Evolutionary conservation across 768 basidiomycete genomes (phyloP).

Genomic region (Boletus reticuloceps): DNA sequence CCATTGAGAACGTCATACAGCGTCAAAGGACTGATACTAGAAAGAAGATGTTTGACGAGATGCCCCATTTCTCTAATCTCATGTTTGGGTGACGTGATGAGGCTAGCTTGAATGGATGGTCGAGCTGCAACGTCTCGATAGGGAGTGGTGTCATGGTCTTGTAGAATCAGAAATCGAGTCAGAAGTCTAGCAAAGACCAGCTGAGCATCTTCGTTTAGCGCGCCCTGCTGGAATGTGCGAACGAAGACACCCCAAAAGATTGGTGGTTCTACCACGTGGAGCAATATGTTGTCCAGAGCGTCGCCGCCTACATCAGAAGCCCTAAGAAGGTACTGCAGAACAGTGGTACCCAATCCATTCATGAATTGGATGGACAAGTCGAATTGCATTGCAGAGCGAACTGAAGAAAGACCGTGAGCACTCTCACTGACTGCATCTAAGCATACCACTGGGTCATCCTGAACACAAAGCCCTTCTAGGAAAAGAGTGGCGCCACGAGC

Average conservation of each 20-base stretch:
- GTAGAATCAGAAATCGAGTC: constrained; percentile 42
- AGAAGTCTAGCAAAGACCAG: constrained; percentile 47
- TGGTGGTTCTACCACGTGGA: constrained; percentile 46
- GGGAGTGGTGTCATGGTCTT: constrained; percentile 28
- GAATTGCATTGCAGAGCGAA: constrained; percentile 40
- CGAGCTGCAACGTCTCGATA: constrained; percentile 40
- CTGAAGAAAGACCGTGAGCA: constrained; percentile 34
- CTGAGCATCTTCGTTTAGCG: constrained; percentile 35
- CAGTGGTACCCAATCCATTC: constrained; percentile 37
- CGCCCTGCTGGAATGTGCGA: constrained; percentile 30
- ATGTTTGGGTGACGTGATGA: constrained; percentile 21
- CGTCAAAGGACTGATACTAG: constrained; percentile 17
- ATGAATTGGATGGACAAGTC: constrained; percentile 39
- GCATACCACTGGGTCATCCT: constrained; percentile 38
- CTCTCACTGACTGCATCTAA: constrained; percentile 37
- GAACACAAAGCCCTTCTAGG: constrained; percentile 45
- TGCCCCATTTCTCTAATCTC: constrained; percentile 34
- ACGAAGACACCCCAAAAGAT: constrained; percentile 46
- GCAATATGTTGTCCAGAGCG: constrained; percentile 39
- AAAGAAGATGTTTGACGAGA: constrained; percentile 40
- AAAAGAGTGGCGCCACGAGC: constrained; percentile 31
- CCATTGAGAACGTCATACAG: constrained; percentile 16
- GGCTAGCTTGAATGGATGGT: constrained; percentile 21
- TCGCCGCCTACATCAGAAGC: constrained; percentile 42
- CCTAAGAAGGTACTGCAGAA: constrained; percentile 40